These are phyloP conservation scores for Chrysopogon serrulatus DNA, from an alignment of 176 grass and related monocot genomes.

Conservation along the genomic window DNA sequence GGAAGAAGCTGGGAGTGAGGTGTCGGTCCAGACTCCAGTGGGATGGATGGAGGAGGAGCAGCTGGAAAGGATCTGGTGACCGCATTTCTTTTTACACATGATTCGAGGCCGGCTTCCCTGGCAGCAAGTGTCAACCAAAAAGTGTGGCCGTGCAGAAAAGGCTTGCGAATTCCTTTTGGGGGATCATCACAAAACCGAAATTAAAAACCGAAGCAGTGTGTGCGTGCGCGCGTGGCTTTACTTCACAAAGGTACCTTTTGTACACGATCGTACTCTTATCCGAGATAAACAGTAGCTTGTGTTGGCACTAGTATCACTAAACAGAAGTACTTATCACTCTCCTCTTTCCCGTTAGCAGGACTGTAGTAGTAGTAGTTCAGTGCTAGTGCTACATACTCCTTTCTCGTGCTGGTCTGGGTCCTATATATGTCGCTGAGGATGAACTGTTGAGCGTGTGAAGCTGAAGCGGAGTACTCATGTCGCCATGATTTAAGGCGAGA, in stretches of 20 bases:
- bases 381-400: too few species aligned
- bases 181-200: background rate
- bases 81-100: conserved; percentile 11
- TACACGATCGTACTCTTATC: background rate
- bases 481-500: background rate
- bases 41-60: background rate
- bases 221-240: background rate
- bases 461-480: background rate
- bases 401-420: background rate
- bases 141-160: conserved; percentile 5
- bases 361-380: background rate
- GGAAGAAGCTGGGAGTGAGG: background rate
- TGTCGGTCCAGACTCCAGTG: background rate
- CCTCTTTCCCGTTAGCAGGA: background rate
- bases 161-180: conserved; percentile 1
- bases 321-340: background rate
- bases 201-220: background rate
- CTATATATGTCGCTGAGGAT: background rate
- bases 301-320: background rate
- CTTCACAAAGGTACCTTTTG: background rate
- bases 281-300: background rate
- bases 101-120: conserved; percentile 2
- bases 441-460: conserved; percentile 5
- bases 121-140: conserved; percentile 10
- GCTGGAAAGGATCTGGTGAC: conserved; percentile 5